phyloP scores from a whole-genome alignment of 179 eudicot species.

The Carnegiea gigantea region DNA sequence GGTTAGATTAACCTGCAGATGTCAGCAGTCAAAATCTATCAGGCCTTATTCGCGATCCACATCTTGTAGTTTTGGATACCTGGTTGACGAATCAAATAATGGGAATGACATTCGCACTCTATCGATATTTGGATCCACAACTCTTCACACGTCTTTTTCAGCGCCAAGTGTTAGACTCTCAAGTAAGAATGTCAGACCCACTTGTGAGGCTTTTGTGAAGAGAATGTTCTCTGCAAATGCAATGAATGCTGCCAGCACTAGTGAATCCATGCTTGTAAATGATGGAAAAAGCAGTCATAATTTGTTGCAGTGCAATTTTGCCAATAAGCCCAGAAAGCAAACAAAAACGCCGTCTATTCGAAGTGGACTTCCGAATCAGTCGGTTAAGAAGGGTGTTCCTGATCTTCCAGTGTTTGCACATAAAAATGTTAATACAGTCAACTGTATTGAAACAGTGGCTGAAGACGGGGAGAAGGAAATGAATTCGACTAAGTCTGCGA shows the following conservation, averaged over 20 bases:
- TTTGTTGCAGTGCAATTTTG: constrained; percentile 23
- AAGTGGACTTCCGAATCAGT: constrained; percentile 16
- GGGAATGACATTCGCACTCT: constrained; percentile 26
- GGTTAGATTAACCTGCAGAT: constrained; percentile 33
- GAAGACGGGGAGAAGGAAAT: constrained; percentile 33
- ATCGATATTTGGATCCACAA: constrained; percentile 33
- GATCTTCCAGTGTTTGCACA: constrained; percentile 29
- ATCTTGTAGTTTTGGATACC: constrained; percentile 26
- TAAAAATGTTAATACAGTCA: constrained; percentile 28
- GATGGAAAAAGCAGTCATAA: constrained; percentile 31
- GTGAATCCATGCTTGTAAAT: constrained; percentile 21
- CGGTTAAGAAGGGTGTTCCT: constrained; percentile 20
- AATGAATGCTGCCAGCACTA: constrained; percentile 24
- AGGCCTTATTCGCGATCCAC: constrained; percentile 14
- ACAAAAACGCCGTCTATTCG: constrained; percentile 34
- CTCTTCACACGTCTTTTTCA: constrained; percentile 28
- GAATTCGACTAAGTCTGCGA: neutral
- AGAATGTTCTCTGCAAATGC: constrained; percentile 48
- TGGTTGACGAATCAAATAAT: constrained; percentile 31
- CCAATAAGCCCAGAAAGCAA: constrained; percentile 33
- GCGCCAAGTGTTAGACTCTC: constrained; percentile 30
- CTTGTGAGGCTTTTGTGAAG: constrained; percentile 33
- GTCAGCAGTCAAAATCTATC: constrained; percentile 21
- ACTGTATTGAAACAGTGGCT: constrained; percentile 32
- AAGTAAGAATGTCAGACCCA: constrained; percentile 29